phyloP scores from a whole-genome alignment of 2,329 filamentous ascomycete genomes.

The Penicillium vulpinum region DNA sequence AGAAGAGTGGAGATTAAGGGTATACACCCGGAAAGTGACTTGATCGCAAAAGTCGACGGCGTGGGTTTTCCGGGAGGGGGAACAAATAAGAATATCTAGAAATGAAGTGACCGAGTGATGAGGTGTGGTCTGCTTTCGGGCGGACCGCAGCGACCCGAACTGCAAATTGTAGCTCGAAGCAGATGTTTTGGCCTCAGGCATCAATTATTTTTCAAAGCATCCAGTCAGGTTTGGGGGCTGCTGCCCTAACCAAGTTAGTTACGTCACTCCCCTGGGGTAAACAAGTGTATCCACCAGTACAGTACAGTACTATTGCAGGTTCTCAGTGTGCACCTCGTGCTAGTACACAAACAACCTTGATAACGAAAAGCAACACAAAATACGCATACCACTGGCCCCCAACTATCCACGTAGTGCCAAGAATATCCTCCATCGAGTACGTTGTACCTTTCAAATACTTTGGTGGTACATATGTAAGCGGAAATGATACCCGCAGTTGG shows the following conservation, averaged over 20 bases:
- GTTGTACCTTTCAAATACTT: background rate
- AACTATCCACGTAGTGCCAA: background rate
- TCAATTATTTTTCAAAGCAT: background rate
- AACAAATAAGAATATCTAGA: constrained; percentile 35
- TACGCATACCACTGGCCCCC: background rate
- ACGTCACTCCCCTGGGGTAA: constrained; percentile 34
- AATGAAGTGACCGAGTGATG: constrained; percentile 37
- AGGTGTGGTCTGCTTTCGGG: constrained; percentile 32
- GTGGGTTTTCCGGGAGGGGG: constrained; percentile 32
- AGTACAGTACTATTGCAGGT: constrained; percentile 1
- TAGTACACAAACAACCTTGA: background rate
- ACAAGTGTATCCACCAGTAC: constrained; percentile 23
- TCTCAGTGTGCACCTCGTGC: background rate
- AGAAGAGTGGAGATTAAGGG: constrained; percentile 31
- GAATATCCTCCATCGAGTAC: background rate
- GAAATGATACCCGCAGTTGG: background rate
- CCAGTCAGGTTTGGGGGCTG: constrained; percentile 13
- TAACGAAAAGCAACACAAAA: background rate
- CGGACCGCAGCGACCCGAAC: constrained; percentile 27
- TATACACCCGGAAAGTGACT: constrained; percentile 34
- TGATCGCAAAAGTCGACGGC: constrained; percentile 38
- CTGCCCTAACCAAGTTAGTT: constrained; percentile 22
- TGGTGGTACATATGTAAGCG: constrained; percentile 5
- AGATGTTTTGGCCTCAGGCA: constrained; percentile 24
- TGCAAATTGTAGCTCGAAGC: constrained; percentile 19